phyloP scores from a whole-genome alignment of 2,329 filamentous ascomycete genomes.

The Sporothrix dimorphospora region DNA sequence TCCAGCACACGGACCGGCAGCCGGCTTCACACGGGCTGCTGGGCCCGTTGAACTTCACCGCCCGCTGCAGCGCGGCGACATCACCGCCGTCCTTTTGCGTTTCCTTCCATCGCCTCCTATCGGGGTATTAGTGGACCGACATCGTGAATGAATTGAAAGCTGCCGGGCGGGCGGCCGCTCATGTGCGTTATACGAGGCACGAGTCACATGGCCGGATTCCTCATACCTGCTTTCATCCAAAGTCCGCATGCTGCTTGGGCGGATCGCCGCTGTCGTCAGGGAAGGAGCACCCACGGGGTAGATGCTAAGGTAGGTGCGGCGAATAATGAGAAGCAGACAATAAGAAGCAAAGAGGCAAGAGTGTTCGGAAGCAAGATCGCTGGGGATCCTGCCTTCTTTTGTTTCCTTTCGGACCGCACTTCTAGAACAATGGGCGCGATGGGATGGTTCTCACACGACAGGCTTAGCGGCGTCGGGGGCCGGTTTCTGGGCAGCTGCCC shows the following conservation, averaged over 20 bases:
- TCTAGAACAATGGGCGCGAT: background rate
- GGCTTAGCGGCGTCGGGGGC: constrained; percentile 27
- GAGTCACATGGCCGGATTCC: constrained; percentile 10
- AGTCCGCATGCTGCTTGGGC: constrained; percentile 50
- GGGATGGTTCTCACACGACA: constrained; percentile 22
- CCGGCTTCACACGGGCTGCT: constrained; percentile 69
- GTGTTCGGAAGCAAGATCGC: background rate
- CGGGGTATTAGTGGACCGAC: background rate
- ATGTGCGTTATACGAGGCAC: background rate
- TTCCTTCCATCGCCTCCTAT: constrained; percentile 68
- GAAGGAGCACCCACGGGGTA: background rate
- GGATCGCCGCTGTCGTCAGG: background rate
- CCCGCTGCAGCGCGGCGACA: constrained; percentile 64
- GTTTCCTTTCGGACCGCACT: background rate
- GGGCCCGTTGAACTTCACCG: constrained; percentile 63
- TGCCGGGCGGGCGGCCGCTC: background rate
- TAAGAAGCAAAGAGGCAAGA: background rate
- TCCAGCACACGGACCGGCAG: constrained; percentile 89
- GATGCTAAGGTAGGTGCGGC: background rate
- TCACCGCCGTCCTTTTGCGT: constrained; percentile 62
- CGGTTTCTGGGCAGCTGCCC: constrained; percentile 14
- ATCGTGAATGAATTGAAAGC: background rate
- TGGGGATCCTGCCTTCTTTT: constrained; percentile 8
- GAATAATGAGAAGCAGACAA: background rate
- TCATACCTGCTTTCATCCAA: constrained; percentile 57